phyloP scores from a whole-genome alignment of 2,329 filamentous ascomycete genomes.

The Alternaria arbusti region DNA sequence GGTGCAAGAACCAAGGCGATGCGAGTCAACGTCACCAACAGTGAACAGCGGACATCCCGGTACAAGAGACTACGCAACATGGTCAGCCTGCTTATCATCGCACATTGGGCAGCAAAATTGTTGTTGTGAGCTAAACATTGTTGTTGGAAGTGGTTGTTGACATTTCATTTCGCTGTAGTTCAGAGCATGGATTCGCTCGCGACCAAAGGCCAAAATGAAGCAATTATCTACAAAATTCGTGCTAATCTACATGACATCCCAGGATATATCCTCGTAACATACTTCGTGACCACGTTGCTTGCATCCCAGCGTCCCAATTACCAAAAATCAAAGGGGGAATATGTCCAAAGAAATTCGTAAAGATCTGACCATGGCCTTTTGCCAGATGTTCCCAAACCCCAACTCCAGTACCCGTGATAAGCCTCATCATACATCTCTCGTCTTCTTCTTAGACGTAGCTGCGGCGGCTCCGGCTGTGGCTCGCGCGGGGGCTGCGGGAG shows the following conservation, averaged over 20 bases:
- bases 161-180: neutral
- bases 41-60: conserved; percentile 2
- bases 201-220: neutral
- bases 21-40: conserved; percentile 5
- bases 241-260: neutral
- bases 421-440: neutral
- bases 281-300: conserved; percentile 2
- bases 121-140: neutral
- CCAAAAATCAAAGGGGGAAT: conserved; percentile 12
- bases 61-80: neutral
- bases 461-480: conserved; percentile 46
- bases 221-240: conserved; percentile 5
- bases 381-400: neutral
- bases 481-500: conserved; percentile 46
- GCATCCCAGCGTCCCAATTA: neutral
- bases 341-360: conserved; percentile 29
- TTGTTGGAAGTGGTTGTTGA: neutral
- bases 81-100: neutral
- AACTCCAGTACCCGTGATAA: conserved; percentile 1
- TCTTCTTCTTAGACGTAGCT: conserved; percentile 40
- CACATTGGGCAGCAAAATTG: neutral
- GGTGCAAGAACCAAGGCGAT: neutral
- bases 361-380: conserved; percentile 3
- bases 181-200: neutral
- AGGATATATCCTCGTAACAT: conserved; percentile 9